These are phyloP conservation scores for Endocalyx cinctus DNA, from an alignment of 2,329 filamentous ascomycete genomes.

Conservation along the genomic window DNA sequence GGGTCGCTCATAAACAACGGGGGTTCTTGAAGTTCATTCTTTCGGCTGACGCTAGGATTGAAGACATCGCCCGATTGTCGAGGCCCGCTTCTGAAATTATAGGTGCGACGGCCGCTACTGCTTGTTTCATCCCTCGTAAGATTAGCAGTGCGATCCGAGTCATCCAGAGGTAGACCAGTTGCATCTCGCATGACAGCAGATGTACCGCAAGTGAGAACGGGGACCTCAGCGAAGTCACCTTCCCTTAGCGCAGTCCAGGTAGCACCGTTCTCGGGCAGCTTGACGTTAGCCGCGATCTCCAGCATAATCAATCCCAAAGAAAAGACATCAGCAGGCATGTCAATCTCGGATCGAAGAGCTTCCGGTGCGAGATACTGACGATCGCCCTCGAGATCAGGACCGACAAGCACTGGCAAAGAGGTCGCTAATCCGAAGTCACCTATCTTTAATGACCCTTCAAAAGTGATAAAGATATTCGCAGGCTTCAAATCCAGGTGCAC, in stretches of 20 bases:
- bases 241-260: slow-evolving; percentile 87
- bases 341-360: slow-evolving; percentile 78
- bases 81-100: slow-evolving; percentile 18
- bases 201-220: slow-evolving; percentile 76
- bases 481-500: slow-evolving; percentile 84
- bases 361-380: slow-evolving; percentile 95
- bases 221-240: slow-evolving; percentile 84
- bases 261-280: slow-evolving; percentile 86
- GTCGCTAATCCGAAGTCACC: slow-evolving; percentile 83
- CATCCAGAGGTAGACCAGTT: slow-evolving; percentile 61
- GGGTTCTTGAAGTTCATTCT: slow-evolving; percentile 54
- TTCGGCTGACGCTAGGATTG: slow-evolving; percentile 42
- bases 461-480: slow-evolving; percentile 77
- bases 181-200: slow-evolving; percentile 69
- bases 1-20: slow-evolving; percentile 87
- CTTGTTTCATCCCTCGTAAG: slow-evolving; percentile 24
- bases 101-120: slow-evolving; percentile 10
- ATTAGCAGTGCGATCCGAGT: slow-evolving; percentile 32
- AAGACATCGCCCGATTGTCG: slow-evolving; percentile 38
- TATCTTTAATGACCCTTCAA: slow-evolving; percentile 78
- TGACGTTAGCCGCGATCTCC: slow-evolving; percentile 90
- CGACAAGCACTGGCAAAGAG: slow-evolving; percentile 67
- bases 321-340: slow-evolving; percentile 91
- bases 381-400: slow-evolving; percentile 88
- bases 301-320: slow-evolving; percentile 91